Percentiles rank a stretch among this genome's conserved stretches.
phyloP scores from a whole-genome alignment of 2,329 filamentous ascomycete species.

The Phyllosticta capitalensis region DNA sequence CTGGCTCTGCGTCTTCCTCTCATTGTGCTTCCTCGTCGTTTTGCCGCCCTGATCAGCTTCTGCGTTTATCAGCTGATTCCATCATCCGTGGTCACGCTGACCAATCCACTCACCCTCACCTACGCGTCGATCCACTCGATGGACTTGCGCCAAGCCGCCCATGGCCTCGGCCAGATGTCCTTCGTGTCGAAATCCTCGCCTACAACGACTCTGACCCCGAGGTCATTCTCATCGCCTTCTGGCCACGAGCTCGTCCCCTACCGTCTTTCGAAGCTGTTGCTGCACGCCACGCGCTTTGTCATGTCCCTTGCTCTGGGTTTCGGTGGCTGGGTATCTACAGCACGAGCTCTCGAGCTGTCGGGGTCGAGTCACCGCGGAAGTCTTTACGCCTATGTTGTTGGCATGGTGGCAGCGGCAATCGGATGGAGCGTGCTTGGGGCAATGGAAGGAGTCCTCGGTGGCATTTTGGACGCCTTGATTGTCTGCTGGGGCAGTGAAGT shows the following conservation, averaged over 20 bases:
- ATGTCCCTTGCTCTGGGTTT: slow-evolving; percentile 87
- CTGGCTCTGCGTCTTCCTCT: slow-evolving; percentile 77
- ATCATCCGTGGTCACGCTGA: slow-evolving; percentile 73
- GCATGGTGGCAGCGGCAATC: slow-evolving; percentile 84
- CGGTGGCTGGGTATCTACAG: slow-evolving; percentile 92
- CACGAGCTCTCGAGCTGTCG: slow-evolving; percentile 61
- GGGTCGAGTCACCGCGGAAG: slow-evolving; percentile 55
- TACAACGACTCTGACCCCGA: slow-evolving; percentile 52
- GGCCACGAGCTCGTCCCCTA: slow-evolving; percentile 66
- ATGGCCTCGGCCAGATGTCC: slow-evolving; percentile 70
- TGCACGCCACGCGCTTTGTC: slow-evolving; percentile 83
- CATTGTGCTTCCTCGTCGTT: slow-evolving; percentile 67
- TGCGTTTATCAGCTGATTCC: slow-evolving; percentile 74
- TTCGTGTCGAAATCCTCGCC: slow-evolving; percentile 66
- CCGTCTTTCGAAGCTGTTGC: slow-evolving; percentile 77
- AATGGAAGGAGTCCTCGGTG: slow-evolving; percentile 79
- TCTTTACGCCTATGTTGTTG: slow-evolving; percentile 89
- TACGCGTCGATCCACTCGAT: slow-evolving; percentile 92
- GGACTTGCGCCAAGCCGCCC: slow-evolving; percentile 65
- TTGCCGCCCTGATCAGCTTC: slow-evolving; percentile 60
- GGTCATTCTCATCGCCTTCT: slow-evolving; percentile 29
- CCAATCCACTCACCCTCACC: slow-evolving; percentile 84
- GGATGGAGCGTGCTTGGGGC: slow-evolving; percentile 88
- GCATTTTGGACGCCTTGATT: slow-evolving; percentile 78
- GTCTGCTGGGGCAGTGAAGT: slow-evolving; percentile 90